Conservation (phyloP, 1,139 yeast species). For the Zygoascus hellenicus region DNA sequence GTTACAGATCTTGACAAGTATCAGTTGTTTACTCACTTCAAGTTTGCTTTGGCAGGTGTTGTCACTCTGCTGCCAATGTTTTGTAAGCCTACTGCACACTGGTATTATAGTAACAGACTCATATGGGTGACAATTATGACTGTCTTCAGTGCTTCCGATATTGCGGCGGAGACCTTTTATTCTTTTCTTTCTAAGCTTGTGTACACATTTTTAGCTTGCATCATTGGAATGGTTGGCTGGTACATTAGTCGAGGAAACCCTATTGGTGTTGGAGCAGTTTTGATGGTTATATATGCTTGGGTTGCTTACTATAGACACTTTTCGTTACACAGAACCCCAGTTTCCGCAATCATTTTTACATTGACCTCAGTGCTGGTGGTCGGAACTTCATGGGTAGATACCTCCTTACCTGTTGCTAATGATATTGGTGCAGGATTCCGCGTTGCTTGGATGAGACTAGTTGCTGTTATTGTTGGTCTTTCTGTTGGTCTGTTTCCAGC, state of each 20-base stretch:
- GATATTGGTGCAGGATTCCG: slow-evolving; percentile 28
- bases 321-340: slow-evolving; percentile 27
- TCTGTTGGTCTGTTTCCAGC: slow-evolving; percentile 30
- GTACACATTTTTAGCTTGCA: slow-evolving; percentile 30
- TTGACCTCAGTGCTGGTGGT: slow-evolving; percentile 30
- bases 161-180: slow-evolving; percentile 34
- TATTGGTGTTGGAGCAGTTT: slow-evolving; percentile 32
- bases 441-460: slow-evolving; percentile 35
- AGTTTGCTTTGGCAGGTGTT: slow-evolving; percentile 26
- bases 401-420: slow-evolving; percentile 10
- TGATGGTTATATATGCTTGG: slow-evolving; percentile 25
- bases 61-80: slow-evolving; percentile 28
- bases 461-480: slow-evolving; percentile 32
- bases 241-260: slow-evolving; percentile 33
- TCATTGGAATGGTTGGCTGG: slow-evolving; percentile 34
- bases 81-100: slow-evolving; percentile 25
- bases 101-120: slow-evolving; percentile 28
- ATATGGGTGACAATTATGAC: slow-evolving; percentile 35
- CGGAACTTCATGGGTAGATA: slow-evolving; percentile 33
- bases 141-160: slow-evolving; percentile 27
- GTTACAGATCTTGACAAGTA: slow-evolving; percentile 18
- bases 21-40: slow-evolving; percentile 24
- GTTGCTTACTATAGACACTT: slow-evolving; percentile 31
- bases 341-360: slow-evolving; percentile 30
- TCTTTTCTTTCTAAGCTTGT: slow-evolving; percentile 26